phyloP scores from a whole-genome alignment of 108 stramenopile genomes.

The Cyclostephanos tholiformis region DNA sequence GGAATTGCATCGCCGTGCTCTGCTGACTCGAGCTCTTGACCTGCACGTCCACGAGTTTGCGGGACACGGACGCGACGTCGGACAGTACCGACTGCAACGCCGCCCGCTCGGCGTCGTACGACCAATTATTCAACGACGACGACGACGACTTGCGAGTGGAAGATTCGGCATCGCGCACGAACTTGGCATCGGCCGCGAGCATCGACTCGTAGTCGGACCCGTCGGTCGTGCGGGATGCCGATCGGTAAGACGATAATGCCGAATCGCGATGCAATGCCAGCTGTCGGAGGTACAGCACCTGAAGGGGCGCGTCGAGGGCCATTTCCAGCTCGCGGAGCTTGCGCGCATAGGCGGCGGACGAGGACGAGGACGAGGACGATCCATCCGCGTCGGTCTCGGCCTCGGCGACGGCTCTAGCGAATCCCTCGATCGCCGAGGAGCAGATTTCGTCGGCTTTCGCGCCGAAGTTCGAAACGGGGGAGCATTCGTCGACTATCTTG shows the following conservation, averaged over 20 bases:
- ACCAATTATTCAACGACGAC: too few relatives aligned
- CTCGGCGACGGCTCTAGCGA: constrained; percentile 45
- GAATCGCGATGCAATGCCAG: constrained; percentile 83
- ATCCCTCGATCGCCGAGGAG: constrained; percentile 88
- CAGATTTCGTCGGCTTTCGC: constrained; percentile 87
- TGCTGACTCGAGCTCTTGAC: constrained; percentile 84
- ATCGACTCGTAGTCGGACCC: constrained; percentile 95
- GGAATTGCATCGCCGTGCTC: constrained; percentile 90
- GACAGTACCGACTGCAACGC: constrained; percentile 84
- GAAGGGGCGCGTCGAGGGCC: constrained; percentile 88
- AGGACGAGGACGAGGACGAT: constrained; percentile 80
- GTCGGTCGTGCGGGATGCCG: constrained; percentile 74
- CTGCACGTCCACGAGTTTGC: constrained; percentile 83
- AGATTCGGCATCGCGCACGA: constrained; percentile 80
- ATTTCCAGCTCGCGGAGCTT: constrained; percentile 89
- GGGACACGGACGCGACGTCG: constrained; percentile 77
- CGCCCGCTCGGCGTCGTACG: constrained; percentile 81
- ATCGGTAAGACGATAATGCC: constrained; percentile 85
- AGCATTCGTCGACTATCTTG: constrained; percentile 76
- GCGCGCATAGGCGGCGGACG: constrained; percentile 74
- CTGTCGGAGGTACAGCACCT: constrained; percentile 91
- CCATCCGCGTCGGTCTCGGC: constrained; percentile 38
- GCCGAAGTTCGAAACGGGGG: constrained; percentile 78
- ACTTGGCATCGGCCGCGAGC: constrained; percentile 89
- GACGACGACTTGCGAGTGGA: constrained; percentile 75